These are phyloP conservation scores for Gastrolobium villosum DNA, from an alignment of 306 rosid species.

Conservation along the genomic window DNA sequence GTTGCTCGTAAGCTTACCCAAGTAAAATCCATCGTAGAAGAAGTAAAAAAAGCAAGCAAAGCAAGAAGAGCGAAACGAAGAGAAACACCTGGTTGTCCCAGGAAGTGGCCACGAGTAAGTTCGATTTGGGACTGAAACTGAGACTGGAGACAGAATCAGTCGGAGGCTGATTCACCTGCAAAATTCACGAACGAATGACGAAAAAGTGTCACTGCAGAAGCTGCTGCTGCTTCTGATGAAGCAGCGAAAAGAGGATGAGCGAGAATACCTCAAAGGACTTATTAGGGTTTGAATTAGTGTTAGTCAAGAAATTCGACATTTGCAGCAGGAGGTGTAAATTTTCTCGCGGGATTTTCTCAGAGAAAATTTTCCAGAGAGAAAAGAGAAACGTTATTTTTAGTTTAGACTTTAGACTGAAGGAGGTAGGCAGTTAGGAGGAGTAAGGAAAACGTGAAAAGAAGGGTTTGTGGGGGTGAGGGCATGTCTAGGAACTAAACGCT, in stretches of 20 bases:
- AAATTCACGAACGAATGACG: neutral
- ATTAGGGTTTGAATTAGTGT: conserved; percentile 66
- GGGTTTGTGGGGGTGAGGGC: conserved; percentile 13
- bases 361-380: neutral
- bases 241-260: neutral
- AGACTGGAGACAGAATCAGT: conserved; percentile 92
- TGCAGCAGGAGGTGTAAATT: conserved; percentile 19
- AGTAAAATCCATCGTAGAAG: neutral
- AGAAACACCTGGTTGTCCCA: conserved; percentile 91
- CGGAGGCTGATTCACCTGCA: conserved; percentile 85
- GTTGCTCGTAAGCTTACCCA: neutral
- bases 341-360: conserved; percentile 1
- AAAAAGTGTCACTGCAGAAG: conserved; percentile 13
- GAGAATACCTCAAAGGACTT: conserved; percentile 72
- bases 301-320: conserved; percentile 55
- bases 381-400: conserved; percentile 5
- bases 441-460: neutral
- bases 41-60: neutral
- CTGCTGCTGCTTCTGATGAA: neutral
- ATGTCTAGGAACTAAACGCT: conserved; percentile 2
- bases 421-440: neutral
- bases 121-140: conserved; percentile 86
- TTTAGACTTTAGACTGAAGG: conserved; percentile 18
- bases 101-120: conserved; percentile 85
- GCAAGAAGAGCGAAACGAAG: neutral